Percentiles rank a stretch among this genome's conserved stretches.
Evolutionary conservation across 2,329 filamentous ascomycete species (phyloP).

Genomic region (Byssochlamys sp.): DNA sequence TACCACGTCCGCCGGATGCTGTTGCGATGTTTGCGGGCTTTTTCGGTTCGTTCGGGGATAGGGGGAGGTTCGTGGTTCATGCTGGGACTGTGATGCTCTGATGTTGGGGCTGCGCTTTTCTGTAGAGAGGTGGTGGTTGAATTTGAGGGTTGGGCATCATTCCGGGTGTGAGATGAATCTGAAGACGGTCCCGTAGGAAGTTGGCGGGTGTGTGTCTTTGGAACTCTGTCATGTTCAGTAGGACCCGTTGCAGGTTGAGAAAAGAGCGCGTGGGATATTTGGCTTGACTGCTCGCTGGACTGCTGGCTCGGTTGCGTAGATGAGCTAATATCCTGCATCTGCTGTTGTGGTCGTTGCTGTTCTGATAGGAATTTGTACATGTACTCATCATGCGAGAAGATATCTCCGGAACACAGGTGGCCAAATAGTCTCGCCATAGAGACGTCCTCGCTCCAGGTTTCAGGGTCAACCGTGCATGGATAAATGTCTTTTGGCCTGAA

Average conservation of each 20-base stretch:
- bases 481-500: conserved; percentile 69
- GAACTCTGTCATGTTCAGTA: background rate
- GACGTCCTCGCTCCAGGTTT: conserved; percentile 52
- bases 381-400: conserved; percentile 56
- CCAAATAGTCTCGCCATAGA: conserved; percentile 66
- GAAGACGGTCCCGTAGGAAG: background rate
- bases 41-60: background rate
- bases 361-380: conserved; percentile 40
- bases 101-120: background rate
- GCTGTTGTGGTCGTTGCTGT: conserved; percentile 10
- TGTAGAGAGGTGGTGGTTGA: background rate
- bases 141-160: background rate
- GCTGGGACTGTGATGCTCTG: background rate
- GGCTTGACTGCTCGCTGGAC: background rate
- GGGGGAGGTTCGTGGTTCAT: background rate
- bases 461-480: conserved; percentile 65
- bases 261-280: background rate
- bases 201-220: background rate
- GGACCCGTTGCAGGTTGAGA: background rate
- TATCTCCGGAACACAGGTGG: conserved; percentile 49
- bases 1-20: background rate
- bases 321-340: conserved; percentile 2
- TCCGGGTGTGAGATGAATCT: background rate
- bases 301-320: background rate
- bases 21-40: background rate